A percentile compares a stretch with the other conserved stretches of the same genome.
phyloP scores from a whole-genome alignment of 495 filamentous ascomycete species.

The Daldinia bambusicola region DNA sequence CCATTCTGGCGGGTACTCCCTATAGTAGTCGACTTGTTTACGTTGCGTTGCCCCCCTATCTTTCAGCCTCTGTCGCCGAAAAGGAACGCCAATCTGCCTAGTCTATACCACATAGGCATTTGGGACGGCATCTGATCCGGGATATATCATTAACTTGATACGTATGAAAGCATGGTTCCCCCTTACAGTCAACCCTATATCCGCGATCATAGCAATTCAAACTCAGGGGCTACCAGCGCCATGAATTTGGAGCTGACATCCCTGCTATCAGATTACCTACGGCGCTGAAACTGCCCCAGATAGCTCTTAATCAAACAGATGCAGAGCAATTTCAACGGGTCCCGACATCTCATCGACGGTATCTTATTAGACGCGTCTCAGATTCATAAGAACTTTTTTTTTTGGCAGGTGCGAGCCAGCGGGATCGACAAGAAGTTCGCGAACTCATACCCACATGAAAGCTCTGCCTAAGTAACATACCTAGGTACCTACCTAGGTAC shows the following conservation, averaged over 20 bases:
- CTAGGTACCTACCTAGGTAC: too few species aligned
- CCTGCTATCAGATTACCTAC: conserved; percentile 14
- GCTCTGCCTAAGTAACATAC: neutral
- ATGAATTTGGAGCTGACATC: conserved; percentile 17
- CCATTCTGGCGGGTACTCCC: neutral
- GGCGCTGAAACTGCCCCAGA: neutral
- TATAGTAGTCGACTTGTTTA: neutral
- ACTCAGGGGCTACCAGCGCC: conserved; percentile 23
- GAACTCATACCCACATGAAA: neutral
- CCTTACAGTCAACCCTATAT: conserved; percentile 13
- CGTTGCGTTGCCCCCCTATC: neutral
- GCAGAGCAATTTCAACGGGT: neutral
- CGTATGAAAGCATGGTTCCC: conserved; percentile 16
- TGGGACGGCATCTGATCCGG: neutral
- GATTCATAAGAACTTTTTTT: neutral
- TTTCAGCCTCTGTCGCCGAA: conserved; percentile 10
- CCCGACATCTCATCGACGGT: conserved; percentile 3
- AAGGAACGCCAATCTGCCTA: conserved; percentile 16
- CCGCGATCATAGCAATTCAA: conserved; percentile 8
- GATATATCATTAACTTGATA: conserved; percentile 20
- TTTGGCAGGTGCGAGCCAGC: conserved; percentile 18
- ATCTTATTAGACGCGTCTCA: neutral
- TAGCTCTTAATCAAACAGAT: conserved; percentile 22
- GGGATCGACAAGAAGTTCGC: conserved; percentile 16
- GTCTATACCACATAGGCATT: conserved; percentile 4